These are phyloP conservation scores for Roridomyces roridus DNA, from an alignment of 768 basidiomycete species.

Conservation along the genomic window DNA sequence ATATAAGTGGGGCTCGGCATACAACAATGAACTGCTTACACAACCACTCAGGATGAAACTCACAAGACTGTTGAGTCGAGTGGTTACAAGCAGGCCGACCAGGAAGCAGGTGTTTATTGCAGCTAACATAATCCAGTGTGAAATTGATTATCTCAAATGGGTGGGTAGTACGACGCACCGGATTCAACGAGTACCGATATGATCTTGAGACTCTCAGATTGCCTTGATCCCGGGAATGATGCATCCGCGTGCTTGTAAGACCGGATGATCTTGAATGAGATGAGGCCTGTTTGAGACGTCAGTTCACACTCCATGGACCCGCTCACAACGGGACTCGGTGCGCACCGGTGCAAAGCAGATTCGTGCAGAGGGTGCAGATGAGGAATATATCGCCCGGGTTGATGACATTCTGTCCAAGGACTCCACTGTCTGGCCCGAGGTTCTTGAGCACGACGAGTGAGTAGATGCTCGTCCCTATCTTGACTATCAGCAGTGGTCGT, in stretches of 20 bases:
- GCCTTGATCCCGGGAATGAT: neutral
- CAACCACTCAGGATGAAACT: no score
- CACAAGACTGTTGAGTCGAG: no score
- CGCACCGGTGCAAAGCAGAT: slow-evolving; percentile 4
- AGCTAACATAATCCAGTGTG: neutral
- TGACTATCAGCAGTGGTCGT: neutral
- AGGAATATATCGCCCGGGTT: slow-evolving; percentile 3
- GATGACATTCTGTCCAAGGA: neutral
- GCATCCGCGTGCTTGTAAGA: neutral
- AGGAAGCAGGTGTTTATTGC: no score
- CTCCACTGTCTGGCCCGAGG: neutral
- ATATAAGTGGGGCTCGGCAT: no score
- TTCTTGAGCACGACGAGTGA: neutral
- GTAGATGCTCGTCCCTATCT: neutral
- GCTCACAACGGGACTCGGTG: neutral
- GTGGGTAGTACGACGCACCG: neutral
- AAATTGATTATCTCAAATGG: neutral
- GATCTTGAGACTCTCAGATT: neutral
- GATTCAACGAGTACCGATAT: slow-evolving; percentile 6
- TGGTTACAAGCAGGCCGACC: no score
- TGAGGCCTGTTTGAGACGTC: neutral
- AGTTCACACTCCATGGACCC: neutral
- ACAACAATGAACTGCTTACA: no score
- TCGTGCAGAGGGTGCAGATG: slow-evolving; percentile 5
- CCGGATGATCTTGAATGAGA: neutral